phyloP scores from a whole-genome alignment of 306 rosid genomes.

The Potentilla sterilis region DNA sequence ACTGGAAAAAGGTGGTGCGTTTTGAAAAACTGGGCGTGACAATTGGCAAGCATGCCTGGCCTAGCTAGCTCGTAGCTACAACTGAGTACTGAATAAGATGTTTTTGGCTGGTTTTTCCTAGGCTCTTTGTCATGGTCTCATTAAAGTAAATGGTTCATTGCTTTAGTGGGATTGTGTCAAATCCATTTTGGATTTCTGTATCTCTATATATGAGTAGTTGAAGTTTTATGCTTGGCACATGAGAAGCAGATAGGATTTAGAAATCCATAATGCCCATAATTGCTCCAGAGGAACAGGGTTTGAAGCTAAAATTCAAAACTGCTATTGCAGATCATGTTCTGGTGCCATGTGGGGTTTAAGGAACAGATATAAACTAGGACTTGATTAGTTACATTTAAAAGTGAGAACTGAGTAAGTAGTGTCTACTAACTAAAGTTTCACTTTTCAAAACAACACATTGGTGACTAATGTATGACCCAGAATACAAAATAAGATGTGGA shows the following conservation, averaged over 20 bases:
- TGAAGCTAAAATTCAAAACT: neutral
- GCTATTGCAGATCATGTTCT: neutral
- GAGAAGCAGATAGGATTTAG: neutral
- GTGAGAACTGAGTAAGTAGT: neutral
- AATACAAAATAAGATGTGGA: neutral
- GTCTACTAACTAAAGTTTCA: neutral
- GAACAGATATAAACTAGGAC: no score
- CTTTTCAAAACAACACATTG: neutral
- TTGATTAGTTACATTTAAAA: no score
- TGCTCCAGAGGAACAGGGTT: neutral
- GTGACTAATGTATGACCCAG: neutral
- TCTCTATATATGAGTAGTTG: neutral
- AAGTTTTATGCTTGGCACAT: neutral
- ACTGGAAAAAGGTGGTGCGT: neutral
- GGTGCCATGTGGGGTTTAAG: neutral
- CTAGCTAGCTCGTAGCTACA: neutral
- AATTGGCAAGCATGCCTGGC: conserved; percentile 7
- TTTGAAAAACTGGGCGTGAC: neutral
- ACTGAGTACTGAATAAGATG: neutral
- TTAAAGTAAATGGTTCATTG: neutral
- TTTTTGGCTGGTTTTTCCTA: conserved; percentile 5
- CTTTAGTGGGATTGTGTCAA: neutral
- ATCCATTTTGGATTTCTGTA: neutral
- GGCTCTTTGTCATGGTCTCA: neutral
- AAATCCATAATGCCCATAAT: neutral